Evolutionary conservation across 164 flowering plant genomes (phyloP).

Genomic region (Umbilicus rupestris): DNA sequence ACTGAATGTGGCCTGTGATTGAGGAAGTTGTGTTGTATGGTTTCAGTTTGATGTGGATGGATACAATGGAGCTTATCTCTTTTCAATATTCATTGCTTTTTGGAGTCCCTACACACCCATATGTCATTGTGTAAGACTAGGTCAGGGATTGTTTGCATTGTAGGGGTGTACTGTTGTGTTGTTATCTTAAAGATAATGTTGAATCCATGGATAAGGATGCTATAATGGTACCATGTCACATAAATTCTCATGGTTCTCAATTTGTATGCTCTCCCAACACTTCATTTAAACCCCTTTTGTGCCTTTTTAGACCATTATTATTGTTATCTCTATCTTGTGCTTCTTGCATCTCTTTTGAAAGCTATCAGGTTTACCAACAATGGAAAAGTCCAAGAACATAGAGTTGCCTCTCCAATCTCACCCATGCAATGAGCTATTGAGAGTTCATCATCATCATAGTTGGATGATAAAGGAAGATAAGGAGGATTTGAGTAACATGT

Average conservation of each 20-base stretch:
- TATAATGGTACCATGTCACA: too few relatives aligned
- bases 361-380: conserved; percentile 2
- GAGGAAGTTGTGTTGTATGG: not conserved
- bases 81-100: not conserved
- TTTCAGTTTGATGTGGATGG: not conserved
- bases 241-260: not conserved
- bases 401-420: not conserved
- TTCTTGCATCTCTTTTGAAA: not conserved
- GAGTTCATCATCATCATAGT: conserved; percentile 1
- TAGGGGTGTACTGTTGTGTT: not conserved
- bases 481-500: conserved; percentile 7
- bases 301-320: not conserved
- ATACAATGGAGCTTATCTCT: not conserved
- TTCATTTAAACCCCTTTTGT: not conserved
- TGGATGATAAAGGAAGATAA: conserved; percentile 15
- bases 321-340: not conserved
- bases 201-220: not conserved
- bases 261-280: not conserved
- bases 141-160: conserved; percentile 1
- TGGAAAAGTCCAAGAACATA: not conserved
- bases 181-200: conserved; percentile 6
- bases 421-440: not conserved
- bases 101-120: not conserved
- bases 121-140: not conserved
- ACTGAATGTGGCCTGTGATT: not conserved